Conservation (phyloP, 257 asterid species). For the Mentha longifolia region DNA sequence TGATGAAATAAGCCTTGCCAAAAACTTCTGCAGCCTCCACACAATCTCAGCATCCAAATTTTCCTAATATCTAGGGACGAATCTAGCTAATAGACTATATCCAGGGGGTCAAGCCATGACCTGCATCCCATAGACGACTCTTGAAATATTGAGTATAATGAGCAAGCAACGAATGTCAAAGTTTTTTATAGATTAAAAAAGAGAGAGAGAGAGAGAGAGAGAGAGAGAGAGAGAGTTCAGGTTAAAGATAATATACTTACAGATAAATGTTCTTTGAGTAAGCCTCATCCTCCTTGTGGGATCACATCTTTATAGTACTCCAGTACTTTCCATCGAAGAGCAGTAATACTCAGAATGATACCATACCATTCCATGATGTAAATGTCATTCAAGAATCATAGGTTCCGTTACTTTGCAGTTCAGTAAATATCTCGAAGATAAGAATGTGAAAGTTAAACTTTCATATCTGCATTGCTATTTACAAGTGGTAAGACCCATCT, state of each 20-base stretch:
- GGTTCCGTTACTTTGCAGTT: not conserved
- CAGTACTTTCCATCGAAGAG: constrained; percentile 6
- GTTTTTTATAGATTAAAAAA: too few relatives aligned
- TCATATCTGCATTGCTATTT: constrained; percentile 1
- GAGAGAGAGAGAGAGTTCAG: too few relatives aligned
- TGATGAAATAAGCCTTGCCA: not conserved
- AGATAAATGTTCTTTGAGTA: not conserved
- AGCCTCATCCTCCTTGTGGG: not conserved
- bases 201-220: too few relatives aligned
- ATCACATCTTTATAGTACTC: not conserved
- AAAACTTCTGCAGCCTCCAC: not conserved
- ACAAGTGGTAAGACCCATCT: not conserved
- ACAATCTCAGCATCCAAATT: not conserved
- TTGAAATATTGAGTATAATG: not conserved
- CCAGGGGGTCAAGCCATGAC: not conserved
- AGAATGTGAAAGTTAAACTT: constrained; percentile 1
- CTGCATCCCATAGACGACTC: not conserved
- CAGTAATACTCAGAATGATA: not conserved
- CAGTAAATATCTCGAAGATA: not conserved
- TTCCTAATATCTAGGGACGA: not conserved
- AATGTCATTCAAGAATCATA: not conserved
- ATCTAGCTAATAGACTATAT: not conserved
- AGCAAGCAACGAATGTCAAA: not conserved
- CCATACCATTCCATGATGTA: not conserved
- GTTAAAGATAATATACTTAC: not conserved